A percentile compares a stretch with the other conserved stretches of the same genome.
Conservation (phyloP, 2,329 filamentous ascomycete genomes). For the Microsporum canis region DNA sequence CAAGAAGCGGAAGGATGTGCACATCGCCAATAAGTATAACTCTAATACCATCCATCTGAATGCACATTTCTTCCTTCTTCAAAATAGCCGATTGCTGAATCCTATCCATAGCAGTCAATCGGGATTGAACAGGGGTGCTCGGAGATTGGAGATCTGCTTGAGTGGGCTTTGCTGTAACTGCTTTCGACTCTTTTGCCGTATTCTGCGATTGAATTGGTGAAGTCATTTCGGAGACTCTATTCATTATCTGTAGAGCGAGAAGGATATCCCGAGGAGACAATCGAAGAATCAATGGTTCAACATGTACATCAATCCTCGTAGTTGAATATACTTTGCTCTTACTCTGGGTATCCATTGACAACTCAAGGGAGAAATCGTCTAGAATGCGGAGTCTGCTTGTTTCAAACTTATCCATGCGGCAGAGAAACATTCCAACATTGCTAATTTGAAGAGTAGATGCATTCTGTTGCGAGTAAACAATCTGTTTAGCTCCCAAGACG, state of each 20-base stretch:
- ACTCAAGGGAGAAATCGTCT: conserved; percentile 87
- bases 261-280: conserved; percentile 90
- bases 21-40: conserved; percentile 90
- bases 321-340: conserved; percentile 49
- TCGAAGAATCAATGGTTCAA: conserved; percentile 83
- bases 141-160: not conserved
- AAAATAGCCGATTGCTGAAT: conserved; percentile 42
- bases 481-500: conserved; percentile 85
- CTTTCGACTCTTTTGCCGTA: conserved; percentile 24
- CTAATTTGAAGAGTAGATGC: conserved; percentile 87
- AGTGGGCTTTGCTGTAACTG: not conserved
- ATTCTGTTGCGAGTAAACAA: conserved; percentile 86
- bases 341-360: conserved; percentile 67
- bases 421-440: conserved; percentile 94
- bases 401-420: conserved; percentile 96
- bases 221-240: conserved; percentile 79
- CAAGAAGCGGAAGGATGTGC: conserved; percentile 88
- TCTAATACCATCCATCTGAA: conserved; percentile 75
- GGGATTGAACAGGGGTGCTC: not conserved
- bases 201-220: conserved; percentile 38
- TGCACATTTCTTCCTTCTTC: conserved; percentile 69
- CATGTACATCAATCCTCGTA: conserved; percentile 71
- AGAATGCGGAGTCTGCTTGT: conserved; percentile 80
- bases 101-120: not conserved
- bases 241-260: conserved; percentile 82